phyloP scores from a whole-genome alignment of 306 rosid genomes.

The Acacia confusa region DNA sequence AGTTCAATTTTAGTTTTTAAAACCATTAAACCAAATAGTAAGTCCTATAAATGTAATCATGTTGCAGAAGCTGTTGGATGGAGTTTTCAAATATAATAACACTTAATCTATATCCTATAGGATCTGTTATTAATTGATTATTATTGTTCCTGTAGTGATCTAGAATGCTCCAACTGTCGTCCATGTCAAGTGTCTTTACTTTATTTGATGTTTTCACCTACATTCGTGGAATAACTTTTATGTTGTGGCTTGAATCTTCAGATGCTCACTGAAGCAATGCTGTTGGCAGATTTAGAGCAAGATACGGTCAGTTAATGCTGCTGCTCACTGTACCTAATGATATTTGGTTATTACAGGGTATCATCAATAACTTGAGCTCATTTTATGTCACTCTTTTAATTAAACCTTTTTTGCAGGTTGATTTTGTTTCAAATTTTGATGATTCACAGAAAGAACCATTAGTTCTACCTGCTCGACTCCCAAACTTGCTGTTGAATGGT shows the following conservation, averaged over 20 bases:
- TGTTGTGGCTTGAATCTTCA: constrained; percentile 49
- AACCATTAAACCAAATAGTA: neutral
- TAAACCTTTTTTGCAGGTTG: constrained; percentile 60
- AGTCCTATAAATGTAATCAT: neutral
- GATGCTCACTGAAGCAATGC: constrained; percentile 85
- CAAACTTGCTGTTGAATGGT: constrained; percentile 87
- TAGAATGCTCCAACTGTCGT: constrained; percentile 6
- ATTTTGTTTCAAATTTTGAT: constrained; percentile 90
- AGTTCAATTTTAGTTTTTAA: neutral
- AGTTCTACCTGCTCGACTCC: constrained; percentile 92
- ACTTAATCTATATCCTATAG: constrained; percentile 1
- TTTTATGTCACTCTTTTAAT: constrained; percentile 11
- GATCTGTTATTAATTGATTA: constrained; percentile 2
- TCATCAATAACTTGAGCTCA: neutral
- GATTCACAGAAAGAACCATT: constrained; percentile 93
- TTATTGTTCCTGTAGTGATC: neutral
- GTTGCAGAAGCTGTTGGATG: neutral
- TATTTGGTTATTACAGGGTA: constrained; percentile 26
- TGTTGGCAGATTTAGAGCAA: constrained; percentile 79
- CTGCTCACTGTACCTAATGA: constrained; percentile 28
- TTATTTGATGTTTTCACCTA: constrained; percentile 13
- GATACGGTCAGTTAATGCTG: constrained; percentile 75
- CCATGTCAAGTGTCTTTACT: constrained; percentile 21
- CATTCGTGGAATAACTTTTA: constrained; percentile 18
- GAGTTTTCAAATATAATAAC: neutral